Evolutionary conservation across 116 monocot species (phyloP).

Genomic region (Zostera marina): DNA sequence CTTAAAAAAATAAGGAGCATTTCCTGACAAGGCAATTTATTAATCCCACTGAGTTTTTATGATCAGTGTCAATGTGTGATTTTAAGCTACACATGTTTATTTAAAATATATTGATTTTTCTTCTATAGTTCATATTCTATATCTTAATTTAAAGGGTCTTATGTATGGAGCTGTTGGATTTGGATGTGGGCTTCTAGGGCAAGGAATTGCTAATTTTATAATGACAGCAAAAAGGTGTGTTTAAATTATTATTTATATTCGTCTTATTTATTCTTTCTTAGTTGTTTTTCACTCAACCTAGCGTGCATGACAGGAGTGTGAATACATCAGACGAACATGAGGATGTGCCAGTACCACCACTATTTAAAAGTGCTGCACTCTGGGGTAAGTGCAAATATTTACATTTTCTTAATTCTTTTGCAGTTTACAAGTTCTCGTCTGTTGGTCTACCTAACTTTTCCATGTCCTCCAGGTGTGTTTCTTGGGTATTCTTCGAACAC

Average conservation of each 20-base stretch:
- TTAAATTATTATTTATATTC: neutral
- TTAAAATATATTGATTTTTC: no score
- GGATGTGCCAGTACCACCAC: constrained; percentile 88
- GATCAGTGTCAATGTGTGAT: no score
- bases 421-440: no score
- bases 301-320: constrained; percentile 34
- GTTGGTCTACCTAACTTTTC: neutral
- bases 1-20: no score
- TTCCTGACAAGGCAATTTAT: no score
- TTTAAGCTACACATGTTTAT: no score
- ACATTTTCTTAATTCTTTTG: neutral
- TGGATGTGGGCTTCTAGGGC: constrained; percentile 72
- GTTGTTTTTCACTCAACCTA: neutral
- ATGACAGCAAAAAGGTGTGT: constrained; percentile 84
- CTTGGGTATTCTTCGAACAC: constrained; percentile 90
- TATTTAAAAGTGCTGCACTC: constrained; percentile 77
- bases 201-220: constrained; percentile 90
- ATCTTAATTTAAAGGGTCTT: constrained; percentile 32
- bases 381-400: constrained; percentile 54
- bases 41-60: no score
- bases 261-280: neutral
- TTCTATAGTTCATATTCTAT: no score
- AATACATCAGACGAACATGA: constrained; percentile 87
- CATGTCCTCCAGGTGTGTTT: constrained; percentile 48
- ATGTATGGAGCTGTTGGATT: constrained; percentile 85